Evolutionary conservation across 805 yeast species (phyloP).

Genomic region (Pichia nanzhaoensis): DNA sequence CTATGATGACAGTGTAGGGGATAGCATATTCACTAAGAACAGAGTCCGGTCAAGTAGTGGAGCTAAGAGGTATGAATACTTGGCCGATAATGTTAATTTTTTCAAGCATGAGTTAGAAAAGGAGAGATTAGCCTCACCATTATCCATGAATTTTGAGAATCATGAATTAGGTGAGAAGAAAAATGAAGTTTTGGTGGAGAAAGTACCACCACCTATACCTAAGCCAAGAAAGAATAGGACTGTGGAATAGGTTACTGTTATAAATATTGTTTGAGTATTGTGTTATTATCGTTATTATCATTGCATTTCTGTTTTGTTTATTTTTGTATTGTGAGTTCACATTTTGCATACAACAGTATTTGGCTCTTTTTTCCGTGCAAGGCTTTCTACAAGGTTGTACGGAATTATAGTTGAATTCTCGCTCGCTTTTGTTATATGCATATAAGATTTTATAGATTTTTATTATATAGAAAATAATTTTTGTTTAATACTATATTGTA

Average conservation of each 20-base stretch:
- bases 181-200: background rate
- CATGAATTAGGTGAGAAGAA: background rate
- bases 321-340: too few species aligned
- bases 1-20: background rate
- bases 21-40: background rate
- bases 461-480: too few species aligned
- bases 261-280: background rate
- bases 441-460: too few species aligned
- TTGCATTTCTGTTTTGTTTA: background rate
- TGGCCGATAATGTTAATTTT: slow-evolving; percentile 17
- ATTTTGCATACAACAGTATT: background rate
- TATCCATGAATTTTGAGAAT: background rate
- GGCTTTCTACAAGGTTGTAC: too few species aligned
- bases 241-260: background rate
- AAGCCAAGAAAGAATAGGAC: background rate
- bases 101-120: slow-evolving; percentile 15
- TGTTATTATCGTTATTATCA: background rate
- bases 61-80: slow-evolving; percentile 20
- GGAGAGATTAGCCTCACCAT: slow-evolving; percentile 9
- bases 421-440: too few species aligned
- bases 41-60: slow-evolving; percentile 16
- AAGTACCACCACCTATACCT: background rate
- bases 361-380: background rate
- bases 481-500: too few species aligned
- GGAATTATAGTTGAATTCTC: too few species aligned